Evolutionary conservation across 129 eudicot genomes (phyloP).

Genomic region (Helichrysum umbraculigerum): DNA sequence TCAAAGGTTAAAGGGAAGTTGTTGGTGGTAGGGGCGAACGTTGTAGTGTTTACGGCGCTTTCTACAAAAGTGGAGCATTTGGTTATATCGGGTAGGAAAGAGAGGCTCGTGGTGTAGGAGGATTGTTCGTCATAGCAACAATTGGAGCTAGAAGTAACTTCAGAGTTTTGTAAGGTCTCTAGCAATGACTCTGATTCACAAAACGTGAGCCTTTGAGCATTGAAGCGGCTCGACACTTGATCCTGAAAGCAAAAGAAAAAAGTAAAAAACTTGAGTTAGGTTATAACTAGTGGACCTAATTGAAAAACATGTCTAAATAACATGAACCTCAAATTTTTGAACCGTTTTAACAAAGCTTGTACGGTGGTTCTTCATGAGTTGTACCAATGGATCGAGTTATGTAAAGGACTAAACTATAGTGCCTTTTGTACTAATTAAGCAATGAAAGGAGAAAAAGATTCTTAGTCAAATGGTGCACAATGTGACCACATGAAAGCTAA

Average conservation of each 20-base stretch:
- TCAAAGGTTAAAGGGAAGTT: conserved; percentile 48
- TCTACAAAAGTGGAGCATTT: background rate
- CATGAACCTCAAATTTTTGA: conserved; percentile 24
- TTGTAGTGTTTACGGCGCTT: background rate
- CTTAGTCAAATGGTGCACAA: conserved; percentile 28
- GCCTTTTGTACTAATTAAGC: conserved; percentile 25
- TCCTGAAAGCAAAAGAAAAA: conserved; percentile 41
- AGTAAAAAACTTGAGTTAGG: conserved; percentile 1
- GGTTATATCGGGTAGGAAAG: conserved; percentile 36
- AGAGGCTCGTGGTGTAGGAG: conserved; percentile 33
- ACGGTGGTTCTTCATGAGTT: conserved; percentile 28
- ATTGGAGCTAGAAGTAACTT: conserved; percentile 64
- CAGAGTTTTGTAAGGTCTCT: conserved; percentile 60
- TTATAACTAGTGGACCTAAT: background rate
- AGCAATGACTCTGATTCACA: conserved; percentile 65
- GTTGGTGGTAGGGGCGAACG: conserved; percentile 10
- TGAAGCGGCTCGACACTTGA: conserved; percentile 59
- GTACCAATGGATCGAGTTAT: conserved; percentile 10
- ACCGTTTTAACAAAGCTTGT: conserved; percentile 24
- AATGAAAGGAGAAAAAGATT: background rate
- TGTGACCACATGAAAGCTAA: conserved; percentile 34
- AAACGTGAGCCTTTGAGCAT: conserved; percentile 58
- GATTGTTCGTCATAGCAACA: conserved; percentile 62
- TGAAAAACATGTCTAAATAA: background rate
- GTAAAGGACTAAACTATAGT: conserved; percentile 24